Conservation (phyloP, 2,329 filamentous ascomycete species). For the Pestalotiopsis sp. region DNA sequence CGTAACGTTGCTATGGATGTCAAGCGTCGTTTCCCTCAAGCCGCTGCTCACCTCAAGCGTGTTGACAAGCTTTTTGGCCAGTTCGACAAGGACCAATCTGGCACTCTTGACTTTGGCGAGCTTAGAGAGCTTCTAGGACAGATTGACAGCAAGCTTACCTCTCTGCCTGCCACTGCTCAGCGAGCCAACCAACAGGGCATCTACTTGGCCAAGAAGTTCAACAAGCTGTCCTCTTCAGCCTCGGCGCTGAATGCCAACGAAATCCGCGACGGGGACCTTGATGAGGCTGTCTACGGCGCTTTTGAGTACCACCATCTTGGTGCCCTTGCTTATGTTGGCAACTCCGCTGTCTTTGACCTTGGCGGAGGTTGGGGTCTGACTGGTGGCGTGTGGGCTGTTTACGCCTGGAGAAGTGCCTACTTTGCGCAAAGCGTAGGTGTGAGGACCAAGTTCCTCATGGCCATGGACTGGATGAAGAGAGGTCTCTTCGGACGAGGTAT, state of each 20-base stretch:
- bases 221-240: constrained; percentile 79
- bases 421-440: constrained; percentile 97
- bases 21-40: constrained; percentile 88
- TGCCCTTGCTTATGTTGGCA: constrained; percentile 91
- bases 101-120: constrained; percentile 93
- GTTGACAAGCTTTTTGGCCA: constrained; percentile 88
- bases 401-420: constrained; percentile 94
- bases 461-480: constrained; percentile 99
- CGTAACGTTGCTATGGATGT: constrained; percentile 81
- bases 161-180: constrained; percentile 91
- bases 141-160: constrained; percentile 94
- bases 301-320: constrained; percentile 95
- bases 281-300: constrained; percentile 89
- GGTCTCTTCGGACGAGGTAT: constrained; percentile 93
- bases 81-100: constrained; percentile 91
- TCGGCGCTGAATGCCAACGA: constrained; percentile 79
- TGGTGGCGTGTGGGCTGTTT: constrained; percentile 89
- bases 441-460: constrained; percentile 82
- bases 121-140: constrained; percentile 84
- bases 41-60: constrained; percentile 81
- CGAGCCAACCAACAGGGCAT: constrained; percentile 94
- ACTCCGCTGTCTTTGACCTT: constrained; percentile 93
- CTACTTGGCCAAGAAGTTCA: constrained; percentile 93
- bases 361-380: constrained; percentile 75
- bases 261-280: constrained; percentile 84